phyloP scores from a whole-genome alignment of 2,329 filamentous ascomycete genomes.

The Ascochyta fabae region DNA sequence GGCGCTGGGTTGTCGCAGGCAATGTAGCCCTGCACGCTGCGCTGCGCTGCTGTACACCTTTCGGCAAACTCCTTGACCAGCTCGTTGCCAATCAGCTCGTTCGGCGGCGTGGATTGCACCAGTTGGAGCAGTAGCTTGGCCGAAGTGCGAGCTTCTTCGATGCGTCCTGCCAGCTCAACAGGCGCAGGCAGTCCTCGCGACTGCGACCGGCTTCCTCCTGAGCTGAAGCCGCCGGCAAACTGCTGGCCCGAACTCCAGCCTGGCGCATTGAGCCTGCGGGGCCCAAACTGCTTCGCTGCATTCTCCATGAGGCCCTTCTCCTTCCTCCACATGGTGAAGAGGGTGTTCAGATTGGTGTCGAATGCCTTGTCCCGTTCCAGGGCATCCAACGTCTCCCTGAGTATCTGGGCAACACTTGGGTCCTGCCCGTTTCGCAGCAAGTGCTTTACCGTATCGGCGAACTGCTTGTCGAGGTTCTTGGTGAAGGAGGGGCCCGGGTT shows the following conservation, averaged over 20 bases:
- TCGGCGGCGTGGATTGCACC: slow-evolving; percentile 79
- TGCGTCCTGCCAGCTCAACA: slow-evolving; percentile 77
- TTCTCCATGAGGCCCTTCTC: slow-evolving; percentile 66
- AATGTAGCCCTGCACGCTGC: slow-evolving; percentile 87
- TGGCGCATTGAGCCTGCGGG: slow-evolving; percentile 54
- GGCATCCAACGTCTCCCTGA: slow-evolving; percentile 83
- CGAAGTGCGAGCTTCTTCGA: slow-evolving; percentile 90
- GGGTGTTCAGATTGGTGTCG: slow-evolving; percentile 73
- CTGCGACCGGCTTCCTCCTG: slow-evolving; percentile 25
- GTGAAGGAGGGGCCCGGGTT: slow-evolving; percentile 92
- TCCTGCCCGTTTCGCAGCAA: slow-evolving; percentile 75
- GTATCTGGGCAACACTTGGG: slow-evolving; percentile 78
- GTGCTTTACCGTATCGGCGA: slow-evolving; percentile 76
- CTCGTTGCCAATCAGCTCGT: slow-evolving; percentile 81
- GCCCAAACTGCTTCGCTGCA: slow-evolving; percentile 44
- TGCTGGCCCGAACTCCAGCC: slow-evolving; percentile 43
- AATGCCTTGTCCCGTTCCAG: slow-evolving; percentile 74
- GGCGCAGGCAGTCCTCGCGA: slow-evolving; percentile 64
- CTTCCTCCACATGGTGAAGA: slow-evolving; percentile 87
- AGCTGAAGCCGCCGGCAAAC: slow-evolving; percentile 28
- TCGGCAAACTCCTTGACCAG: slow-evolving; percentile 90
- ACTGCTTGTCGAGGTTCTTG: slow-evolving; percentile 85
- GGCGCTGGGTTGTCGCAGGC: slow-evolving; percentile 76
- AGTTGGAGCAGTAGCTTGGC: slow-evolving; percentile 92
- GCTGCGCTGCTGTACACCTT: slow-evolving; percentile 80